phyloP scores from a whole-genome alignment of 1,139 yeast species.

The Blastobotrys apis region DNA sequence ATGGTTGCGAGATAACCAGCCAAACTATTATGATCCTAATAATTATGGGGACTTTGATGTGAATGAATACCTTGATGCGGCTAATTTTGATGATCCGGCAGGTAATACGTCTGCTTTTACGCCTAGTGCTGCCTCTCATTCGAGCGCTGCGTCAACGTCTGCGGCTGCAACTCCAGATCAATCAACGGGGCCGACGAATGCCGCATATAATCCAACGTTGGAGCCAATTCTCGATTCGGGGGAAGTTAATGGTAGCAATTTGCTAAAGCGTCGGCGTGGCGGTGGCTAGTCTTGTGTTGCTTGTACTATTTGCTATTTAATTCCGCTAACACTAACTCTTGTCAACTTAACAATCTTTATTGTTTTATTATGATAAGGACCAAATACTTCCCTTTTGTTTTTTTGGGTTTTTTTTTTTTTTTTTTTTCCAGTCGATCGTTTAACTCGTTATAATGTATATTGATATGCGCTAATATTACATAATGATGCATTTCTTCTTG shows the following conservation, averaged over 20 bases:
- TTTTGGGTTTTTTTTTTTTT: background rate
- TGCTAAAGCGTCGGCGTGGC: too few relatives aligned
- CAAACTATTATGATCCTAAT: background rate
- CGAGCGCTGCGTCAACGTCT: background rate
- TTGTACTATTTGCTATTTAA: too few relatives aligned
- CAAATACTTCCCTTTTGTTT: too few relatives aligned
- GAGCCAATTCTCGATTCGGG: background rate
- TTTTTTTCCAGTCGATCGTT: background rate
- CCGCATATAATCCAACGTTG: background rate
- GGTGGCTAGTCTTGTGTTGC: too few relatives aligned
- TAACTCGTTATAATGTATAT: background rate
- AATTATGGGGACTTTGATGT: constrained; percentile 6
- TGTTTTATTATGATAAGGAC: too few relatives aligned
- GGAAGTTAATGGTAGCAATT: background rate
- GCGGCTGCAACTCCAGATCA: too few relatives aligned
- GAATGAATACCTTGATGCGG: constrained; percentile 6
- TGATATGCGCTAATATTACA: background rate
- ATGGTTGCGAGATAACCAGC: constrained; percentile 5
- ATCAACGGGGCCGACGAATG: background rate
- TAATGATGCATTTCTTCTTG: constrained; percentile 8
- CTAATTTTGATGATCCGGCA: constrained; percentile 1
- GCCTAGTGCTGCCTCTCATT: too few relatives aligned
- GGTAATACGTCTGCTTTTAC: too few relatives aligned
- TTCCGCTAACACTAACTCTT: too few relatives aligned
- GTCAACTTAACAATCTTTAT: too few relatives aligned